A percentile compares a stretch with the other conserved stretches of the same genome.
Evolutionary conservation across 495 filamentous ascomycete species (phyloP).

Genomic region (Neurospora terricola): DNA sequence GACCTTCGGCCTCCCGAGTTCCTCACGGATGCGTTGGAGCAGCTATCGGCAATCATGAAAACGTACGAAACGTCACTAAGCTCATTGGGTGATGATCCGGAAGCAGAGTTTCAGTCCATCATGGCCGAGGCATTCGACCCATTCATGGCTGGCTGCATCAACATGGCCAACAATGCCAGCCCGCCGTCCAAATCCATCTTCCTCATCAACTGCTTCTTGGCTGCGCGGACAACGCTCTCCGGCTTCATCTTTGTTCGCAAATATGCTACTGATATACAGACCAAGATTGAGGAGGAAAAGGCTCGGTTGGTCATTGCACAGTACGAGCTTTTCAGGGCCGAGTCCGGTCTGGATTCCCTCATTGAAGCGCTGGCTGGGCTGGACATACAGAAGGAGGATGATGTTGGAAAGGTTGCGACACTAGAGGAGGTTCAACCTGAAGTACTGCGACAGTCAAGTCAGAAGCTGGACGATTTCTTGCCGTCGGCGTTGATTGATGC

Average conservation of each 20-base stretch:
- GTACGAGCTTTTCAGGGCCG: slow-evolving; percentile 57
- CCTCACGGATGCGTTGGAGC: slow-evolving; percentile 67
- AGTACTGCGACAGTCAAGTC: slow-evolving; percentile 53
- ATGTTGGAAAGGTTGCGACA: slow-evolving; percentile 24
- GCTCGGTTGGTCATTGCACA: slow-evolving; percentile 46
- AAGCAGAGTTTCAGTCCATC: slow-evolving; percentile 66
- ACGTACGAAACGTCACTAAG: slow-evolving; percentile 75
- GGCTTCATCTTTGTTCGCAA: slow-evolving; percentile 46
- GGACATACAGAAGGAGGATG: slow-evolving; percentile 22
- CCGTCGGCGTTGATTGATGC: slow-evolving; percentile 91
- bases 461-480: slow-evolving; percentile 81
- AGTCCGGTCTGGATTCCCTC: slow-evolving; percentile 63
- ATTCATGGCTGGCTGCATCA: slow-evolving; percentile 64
- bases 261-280: slow-evolving; percentile 35
- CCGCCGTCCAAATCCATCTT: slow-evolving; percentile 60
- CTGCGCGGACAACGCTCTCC: slow-evolving; percentile 40
- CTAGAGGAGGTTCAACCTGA: slow-evolving; percentile 52
- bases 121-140: slow-evolving; percentile 77
- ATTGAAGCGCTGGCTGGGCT: slow-evolving; percentile 46
- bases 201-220: slow-evolving; percentile 68
- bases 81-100: slow-evolving; percentile 36
- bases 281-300: slow-evolving; percentile 30
- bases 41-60: slow-evolving; percentile 63
- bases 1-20: slow-evolving; percentile 78
- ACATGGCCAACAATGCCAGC: slow-evolving; percentile 51